These are phyloP conservation scores for Cyphellophora europaea DNA, from an alignment of 2,329 filamentous ascomycete species.

Conservation along the genomic window DNA sequence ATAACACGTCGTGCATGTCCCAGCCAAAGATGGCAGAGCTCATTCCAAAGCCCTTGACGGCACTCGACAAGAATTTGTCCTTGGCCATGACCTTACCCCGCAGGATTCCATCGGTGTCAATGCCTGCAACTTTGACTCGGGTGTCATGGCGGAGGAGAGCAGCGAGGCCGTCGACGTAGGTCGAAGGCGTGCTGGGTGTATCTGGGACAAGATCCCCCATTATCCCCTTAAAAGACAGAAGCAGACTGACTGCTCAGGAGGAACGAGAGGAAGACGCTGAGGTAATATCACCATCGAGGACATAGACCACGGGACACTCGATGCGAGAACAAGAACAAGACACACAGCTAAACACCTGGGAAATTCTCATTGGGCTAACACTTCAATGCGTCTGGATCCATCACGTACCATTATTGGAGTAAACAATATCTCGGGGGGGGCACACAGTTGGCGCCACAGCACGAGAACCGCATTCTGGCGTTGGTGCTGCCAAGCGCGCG, in stretches of 20 bases:
- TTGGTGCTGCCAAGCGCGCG: no score
- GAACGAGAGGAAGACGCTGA: background rate
- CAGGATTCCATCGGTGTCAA: slow-evolving; percentile 5
- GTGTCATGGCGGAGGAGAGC: slow-evolving; percentile 2
- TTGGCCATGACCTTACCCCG: slow-evolving; percentile 5
- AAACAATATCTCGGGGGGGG: no score
- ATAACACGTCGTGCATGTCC: slow-evolving; percentile 6
- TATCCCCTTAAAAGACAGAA: background rate
- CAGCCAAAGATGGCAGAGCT: slow-evolving; percentile 4
- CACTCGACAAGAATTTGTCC: slow-evolving; percentile 5
- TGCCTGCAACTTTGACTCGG: slow-evolving; percentile 3
- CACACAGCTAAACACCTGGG: no score
- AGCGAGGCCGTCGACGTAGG: no score
- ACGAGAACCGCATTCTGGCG: no score
- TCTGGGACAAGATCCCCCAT: background rate
- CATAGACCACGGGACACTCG: no score
- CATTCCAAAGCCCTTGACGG: slow-evolving; percentile 3
- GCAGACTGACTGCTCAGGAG: background rate
- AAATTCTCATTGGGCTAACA: no score
- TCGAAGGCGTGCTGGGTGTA: no score
- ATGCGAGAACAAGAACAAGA: no score
- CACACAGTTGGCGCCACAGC: no score
- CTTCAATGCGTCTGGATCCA: no score
- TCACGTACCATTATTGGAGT: no score
- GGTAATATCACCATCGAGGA: background rate